Base-by-base conservation (phyloP, 2,329 filamentous ascomycete species). In the Aspergillus sclerotialis region DNA sequence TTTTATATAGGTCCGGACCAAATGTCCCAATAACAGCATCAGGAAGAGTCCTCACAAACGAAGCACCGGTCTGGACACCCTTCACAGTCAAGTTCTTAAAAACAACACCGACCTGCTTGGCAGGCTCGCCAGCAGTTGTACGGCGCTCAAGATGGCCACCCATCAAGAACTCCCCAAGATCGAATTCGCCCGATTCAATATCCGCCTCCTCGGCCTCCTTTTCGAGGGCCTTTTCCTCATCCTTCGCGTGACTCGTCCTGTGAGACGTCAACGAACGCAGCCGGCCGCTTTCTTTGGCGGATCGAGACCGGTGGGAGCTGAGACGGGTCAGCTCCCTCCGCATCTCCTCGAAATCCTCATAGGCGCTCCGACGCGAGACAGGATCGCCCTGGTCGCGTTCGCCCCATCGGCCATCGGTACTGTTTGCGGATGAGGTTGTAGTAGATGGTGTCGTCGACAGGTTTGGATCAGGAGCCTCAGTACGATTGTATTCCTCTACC, bases 31-130 rank as follows among this genome's bases (percentile, higher is more conserved):
- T 42, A 24, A 90, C 69, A 3, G 84, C 84, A 43, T 84, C 74
- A 0, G 84, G 84, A 0, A 90, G 62, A 0, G 83, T 87, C 40
- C 76, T 76, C 16, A 84, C 82, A 43, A 84, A 83, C 0, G 76
- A 76, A 0, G 81, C 69, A 1, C 76, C 79, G 9, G 75, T 76
- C 27, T 78, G 78, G 6, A 80, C 64, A 12, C 84, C 84, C 55
- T 82, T 80, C 17, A 90, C 84, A 0, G 78, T 86, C 32, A 90
- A 67, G 46, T 84, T 72, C 59, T 82, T 84, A 68, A 81, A 90
- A 1, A 87, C 65, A 1, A 90, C 81, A 2, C 85, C 84, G 8
- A 90, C 76, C 49, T 80, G 84, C 64, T 90, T 92, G 8, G 80
- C 73, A 0, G 84, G 82, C 23, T 70, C 68, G 5, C 78, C 80